These are phyloP conservation scores for Melastoma malabathricum DNA, from an alignment of 345 rosid species.

Conservation along the genomic window DNA sequence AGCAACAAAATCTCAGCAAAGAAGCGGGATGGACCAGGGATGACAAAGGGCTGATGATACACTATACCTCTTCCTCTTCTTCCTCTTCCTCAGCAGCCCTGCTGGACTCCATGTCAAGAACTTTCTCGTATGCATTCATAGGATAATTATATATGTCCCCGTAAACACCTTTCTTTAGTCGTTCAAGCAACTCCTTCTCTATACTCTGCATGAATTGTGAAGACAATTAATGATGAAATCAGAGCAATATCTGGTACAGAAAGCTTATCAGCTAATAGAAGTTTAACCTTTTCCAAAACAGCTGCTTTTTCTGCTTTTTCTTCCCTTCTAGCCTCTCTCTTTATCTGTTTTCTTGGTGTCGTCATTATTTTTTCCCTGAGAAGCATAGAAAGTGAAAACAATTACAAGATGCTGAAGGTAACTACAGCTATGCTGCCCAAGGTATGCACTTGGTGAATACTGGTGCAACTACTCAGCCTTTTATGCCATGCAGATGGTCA, in stretches of 20 bases:
- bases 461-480: neutral
- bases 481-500: neutral
- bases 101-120: conserved; percentile 35
- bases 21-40: neutral
- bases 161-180: conserved; percentile 61
- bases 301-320: conserved; percentile 85
- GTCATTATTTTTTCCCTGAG: conserved; percentile 60
- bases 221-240: neutral
- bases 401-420: neutral
- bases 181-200: conserved; percentile 71
- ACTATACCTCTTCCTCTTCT: conserved; percentile 20
- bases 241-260: conserved; percentile 1
- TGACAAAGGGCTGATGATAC: neutral
- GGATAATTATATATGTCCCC: conserved; percentile 62
- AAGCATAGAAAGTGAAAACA: neutral
- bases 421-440: neutral
- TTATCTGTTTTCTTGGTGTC: conserved; percentile 45
- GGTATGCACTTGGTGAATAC: neutral
- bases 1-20: neutral
- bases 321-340: conserved; percentile 74
- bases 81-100: conserved; percentile 21
- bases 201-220: conserved; percentile 40
- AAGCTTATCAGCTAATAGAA: neutral
- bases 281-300: conserved; percentile 54
- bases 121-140: conserved; percentile 19